phyloP scores from a whole-genome alignment of 2,329 filamentous ascomycete species.

The Cladophialophora psammophila region DNA sequence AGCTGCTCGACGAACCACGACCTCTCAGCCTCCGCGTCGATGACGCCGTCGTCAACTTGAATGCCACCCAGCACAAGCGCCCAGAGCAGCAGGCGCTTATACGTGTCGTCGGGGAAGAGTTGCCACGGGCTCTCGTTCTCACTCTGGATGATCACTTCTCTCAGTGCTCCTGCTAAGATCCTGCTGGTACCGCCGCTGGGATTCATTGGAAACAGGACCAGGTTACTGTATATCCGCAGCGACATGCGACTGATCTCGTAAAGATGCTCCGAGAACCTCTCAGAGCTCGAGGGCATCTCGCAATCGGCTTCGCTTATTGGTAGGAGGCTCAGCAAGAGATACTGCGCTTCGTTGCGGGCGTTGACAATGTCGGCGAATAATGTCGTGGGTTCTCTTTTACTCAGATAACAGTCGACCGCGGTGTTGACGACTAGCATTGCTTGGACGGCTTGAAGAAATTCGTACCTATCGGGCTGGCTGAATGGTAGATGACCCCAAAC shows the following conservation, averaged over 20 bases:
- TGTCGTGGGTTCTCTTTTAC: neutral
- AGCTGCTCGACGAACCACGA: constrained; percentile 3
- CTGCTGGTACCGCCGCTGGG: constrained; percentile 5
- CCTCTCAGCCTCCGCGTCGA: neutral
- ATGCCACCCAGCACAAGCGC: constrained; percentile 8
- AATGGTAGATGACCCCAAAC: neutral
- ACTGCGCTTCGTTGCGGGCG: constrained; percentile 12
- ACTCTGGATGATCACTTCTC: neutral
- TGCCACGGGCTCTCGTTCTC: neutral
- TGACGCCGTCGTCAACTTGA: constrained; percentile 4
- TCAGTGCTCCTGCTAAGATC: neutral
- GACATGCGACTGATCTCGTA: constrained; percentile 5
- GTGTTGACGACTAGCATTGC: neutral
- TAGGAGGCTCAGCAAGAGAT: constrained; percentile 7
- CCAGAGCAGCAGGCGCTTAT: constrained; percentile 11
- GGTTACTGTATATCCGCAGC: constrained; percentile 7
- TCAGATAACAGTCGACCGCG: constrained; percentile 3
- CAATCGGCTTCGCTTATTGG: neutral
- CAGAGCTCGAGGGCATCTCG: neutral
- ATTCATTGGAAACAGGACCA: constrained; percentile 12
- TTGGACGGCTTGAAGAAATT: constrained; percentile 4
- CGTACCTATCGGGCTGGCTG: neutral
- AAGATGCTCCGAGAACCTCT: neutral
- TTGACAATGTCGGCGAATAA: constrained; percentile 5
- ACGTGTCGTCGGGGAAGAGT: neutral